These are phyloP conservation scores for Curvularia sp. DNA, from an alignment of 2,329 filamentous ascomycete species.

Conservation along the genomic window DNA sequence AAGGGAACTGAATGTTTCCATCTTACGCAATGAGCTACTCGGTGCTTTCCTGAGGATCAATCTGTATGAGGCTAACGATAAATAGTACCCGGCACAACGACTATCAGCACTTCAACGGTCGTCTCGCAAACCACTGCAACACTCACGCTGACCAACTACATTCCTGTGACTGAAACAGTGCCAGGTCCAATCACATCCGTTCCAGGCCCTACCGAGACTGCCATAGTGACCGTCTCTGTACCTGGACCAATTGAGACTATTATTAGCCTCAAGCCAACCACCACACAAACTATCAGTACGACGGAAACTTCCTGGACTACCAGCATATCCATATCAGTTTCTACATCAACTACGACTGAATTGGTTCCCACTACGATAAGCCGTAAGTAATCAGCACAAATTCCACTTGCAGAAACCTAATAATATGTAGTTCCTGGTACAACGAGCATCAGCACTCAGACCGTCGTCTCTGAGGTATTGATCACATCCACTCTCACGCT, in stretches of 20 bases:
- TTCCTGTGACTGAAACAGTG: conserved; percentile 12
- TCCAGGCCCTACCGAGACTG: conserved; percentile 26
- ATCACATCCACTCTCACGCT: conserved; percentile 12
- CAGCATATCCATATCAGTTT: conserved; percentile 13
- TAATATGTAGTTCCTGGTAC: conserved; percentile 5
- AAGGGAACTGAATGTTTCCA: background rate
- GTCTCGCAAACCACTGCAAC: conserved; percentile 20
- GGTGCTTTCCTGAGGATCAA: background rate
- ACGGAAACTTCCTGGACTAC: conserved; percentile 11
- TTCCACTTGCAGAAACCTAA: background rate
- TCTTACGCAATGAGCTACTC: background rate
- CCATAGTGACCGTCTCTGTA: conserved; percentile 4
- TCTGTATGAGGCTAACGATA: background rate
- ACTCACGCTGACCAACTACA: conserved; percentile 13
- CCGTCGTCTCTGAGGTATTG: conserved; percentile 3
- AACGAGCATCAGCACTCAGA: conserved; percentile 5
- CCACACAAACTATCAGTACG: conserved; percentile 5
- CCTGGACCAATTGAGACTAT: conserved; percentile 10
- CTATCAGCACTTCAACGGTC: conserved; percentile 20
- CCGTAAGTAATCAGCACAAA: conserved; percentile 1
- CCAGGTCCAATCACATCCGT: conserved; percentile 16
- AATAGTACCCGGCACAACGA: conserved; percentile 18
- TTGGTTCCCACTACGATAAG: conserved; percentile 8
- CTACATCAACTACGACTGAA: conserved; percentile 12
- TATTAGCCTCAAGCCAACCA: conserved; percentile 12